Percentiles rank a stretch among this genome's conserved stretches.
Conservation (phyloP, 805 yeast species). For the Dipodascus albidus region DNA sequence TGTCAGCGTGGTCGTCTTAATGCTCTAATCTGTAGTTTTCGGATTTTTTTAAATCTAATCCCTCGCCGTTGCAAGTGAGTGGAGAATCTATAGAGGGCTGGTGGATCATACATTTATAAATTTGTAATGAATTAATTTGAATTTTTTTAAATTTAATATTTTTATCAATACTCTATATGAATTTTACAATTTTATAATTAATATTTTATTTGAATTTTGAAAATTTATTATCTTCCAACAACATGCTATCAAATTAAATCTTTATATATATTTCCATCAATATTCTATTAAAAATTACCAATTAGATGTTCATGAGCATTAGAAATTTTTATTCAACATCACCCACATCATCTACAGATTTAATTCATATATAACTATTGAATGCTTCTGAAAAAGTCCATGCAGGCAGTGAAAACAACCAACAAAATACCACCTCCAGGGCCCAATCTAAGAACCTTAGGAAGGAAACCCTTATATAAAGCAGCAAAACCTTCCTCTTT, state of each 20-base stretch:
- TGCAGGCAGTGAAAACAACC: constrained; percentile 90
- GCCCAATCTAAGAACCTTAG: constrained; percentile 93
- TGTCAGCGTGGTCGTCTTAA: constrained; percentile 39
- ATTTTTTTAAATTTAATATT: too few species aligned
- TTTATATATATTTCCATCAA: too few species aligned
- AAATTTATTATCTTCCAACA: too few species aligned
- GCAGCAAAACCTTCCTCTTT: constrained; percentile 90
- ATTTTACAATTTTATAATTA: too few species aligned
- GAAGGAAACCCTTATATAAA: constrained; percentile 89
- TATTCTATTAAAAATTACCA: too few species aligned
- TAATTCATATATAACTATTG: constrained; percentile 7
- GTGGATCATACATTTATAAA: constrained; percentile 42
- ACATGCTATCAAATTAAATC: too few species aligned
- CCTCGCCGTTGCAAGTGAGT: constrained; percentile 29
- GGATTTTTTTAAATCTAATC: constrained; percentile 1
- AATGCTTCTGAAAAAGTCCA: constrained; percentile 68
- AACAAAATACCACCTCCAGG: constrained; percentile 98
- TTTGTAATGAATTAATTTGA: neutral
- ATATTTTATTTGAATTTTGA: too few species aligned
- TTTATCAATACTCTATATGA: too few species aligned
- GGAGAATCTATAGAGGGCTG: constrained; percentile 43
- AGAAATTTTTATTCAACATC: too few species aligned
- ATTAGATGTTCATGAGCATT: too few species aligned
- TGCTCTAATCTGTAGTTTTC: constrained; percentile 38
- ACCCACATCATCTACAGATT: too few species aligned